Conservation (phyloP, 164 flowering plant genomes). For the Hamamelis virginiana region DNA sequence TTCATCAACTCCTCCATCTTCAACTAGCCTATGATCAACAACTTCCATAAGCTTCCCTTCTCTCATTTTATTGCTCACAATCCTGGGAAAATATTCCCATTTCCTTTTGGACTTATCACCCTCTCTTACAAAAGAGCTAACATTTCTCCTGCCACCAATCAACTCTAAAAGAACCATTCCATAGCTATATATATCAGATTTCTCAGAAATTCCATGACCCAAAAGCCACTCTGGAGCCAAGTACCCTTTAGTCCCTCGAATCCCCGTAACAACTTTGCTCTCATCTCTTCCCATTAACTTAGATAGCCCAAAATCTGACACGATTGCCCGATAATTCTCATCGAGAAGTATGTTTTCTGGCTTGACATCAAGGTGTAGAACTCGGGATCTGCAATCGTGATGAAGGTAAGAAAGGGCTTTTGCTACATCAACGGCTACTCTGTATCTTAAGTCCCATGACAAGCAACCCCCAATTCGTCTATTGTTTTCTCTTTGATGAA, state of each 20-base stretch:
- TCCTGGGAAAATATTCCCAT: conserved; percentile 71
- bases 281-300: conserved; percentile 74
- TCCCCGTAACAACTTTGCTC: conserved; percentile 60
- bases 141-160: conserved; percentile 77
- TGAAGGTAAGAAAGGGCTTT: conserved; percentile 79
- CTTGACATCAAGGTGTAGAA: conserved; percentile 87
- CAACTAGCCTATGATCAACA: conserved; percentile 53
- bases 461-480: conserved; percentile 41
- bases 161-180: conserved; percentile 90
- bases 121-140: conserved; percentile 26
- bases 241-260: conserved; percentile 85
- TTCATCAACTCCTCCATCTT: conserved; percentile 45
- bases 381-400: conserved; percentile 70
- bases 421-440: conserved; percentile 77
- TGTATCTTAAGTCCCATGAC: conserved; percentile 66
- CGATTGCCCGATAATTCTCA: conserved; percentile 55
- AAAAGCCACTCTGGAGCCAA: conserved; percentile 94
- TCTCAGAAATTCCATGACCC: conserved; percentile 68
- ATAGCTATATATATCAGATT: conserved; percentile 80
- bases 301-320: conserved; percentile 88
- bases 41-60: conserved; percentile 77
- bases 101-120: conserved; percentile 30
- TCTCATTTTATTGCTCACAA: conserved; percentile 55
- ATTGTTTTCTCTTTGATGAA: conserved; percentile 26
- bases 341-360: conserved; percentile 92